Conservation (phyloP, 2,329 filamentous ascomycete species). For the Plenodomus biglobosus region DNA sequence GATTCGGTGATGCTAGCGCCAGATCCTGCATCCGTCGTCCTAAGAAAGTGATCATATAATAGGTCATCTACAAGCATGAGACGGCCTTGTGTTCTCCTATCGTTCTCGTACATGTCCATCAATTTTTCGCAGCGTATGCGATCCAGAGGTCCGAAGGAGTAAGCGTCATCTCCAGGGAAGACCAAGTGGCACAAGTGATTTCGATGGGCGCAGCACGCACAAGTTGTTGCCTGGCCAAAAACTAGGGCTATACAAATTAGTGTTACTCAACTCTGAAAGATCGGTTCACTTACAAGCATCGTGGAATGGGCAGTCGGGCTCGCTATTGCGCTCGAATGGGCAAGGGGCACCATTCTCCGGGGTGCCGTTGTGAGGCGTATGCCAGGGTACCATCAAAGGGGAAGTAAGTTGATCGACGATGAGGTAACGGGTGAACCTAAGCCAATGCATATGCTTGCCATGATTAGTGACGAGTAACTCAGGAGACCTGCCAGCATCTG, state of each 20-base stretch:
- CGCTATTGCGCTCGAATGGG: slow-evolving; percentile 13
- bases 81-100: slow-evolving; percentile 17
- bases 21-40: background rate
- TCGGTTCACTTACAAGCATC: slow-evolving; percentile 14
- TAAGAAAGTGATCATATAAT: slow-evolving; percentile 15
- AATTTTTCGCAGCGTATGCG: slow-evolving; percentile 21
- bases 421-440: slow-evolving; percentile 12
- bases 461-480: slow-evolving; percentile 5
- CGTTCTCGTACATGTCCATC: slow-evolving; percentile 15
- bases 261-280: too few relatives aligned
- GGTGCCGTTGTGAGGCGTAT: background rate
- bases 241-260: background rate
- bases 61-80: slow-evolving; percentile 31
- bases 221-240: background rate
- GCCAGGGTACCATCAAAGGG: slow-evolving; percentile 1
- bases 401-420: slow-evolving; percentile 18
- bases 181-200: slow-evolving; percentile 22
- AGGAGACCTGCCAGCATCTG: background rate
- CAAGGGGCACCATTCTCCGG: slow-evolving; percentile 5
- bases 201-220: background rate
- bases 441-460: slow-evolving; percentile 26
- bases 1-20: background rate
- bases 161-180: slow-evolving; percentile 12
- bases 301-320: slow-evolving; percentile 28
- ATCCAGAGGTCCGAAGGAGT: slow-evolving; percentile 24